Evolutionary conservation across 345 rosid species (phyloP).

Genomic region (Crucihimalaya himalaica): DNA sequence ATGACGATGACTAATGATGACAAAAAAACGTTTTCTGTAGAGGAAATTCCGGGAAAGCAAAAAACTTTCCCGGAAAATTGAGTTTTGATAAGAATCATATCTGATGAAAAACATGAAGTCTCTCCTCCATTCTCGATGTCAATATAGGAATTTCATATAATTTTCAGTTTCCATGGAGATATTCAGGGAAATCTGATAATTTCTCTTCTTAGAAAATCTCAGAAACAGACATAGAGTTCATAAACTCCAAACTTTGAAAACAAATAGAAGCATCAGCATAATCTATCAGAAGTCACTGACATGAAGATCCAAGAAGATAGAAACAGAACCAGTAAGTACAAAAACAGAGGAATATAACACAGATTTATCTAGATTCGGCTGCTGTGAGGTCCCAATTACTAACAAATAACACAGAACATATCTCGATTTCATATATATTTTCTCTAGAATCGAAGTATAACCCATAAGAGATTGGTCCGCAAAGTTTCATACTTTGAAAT

Average conservation of each 20-base stretch:
- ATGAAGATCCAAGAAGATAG: conserved; percentile 31
- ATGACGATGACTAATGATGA: conserved; percentile 6
- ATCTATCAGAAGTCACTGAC: conserved; percentile 11
- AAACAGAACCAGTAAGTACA: background rate
- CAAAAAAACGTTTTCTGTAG: background rate
- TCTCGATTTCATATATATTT: background rate
- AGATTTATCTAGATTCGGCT: conserved; percentile 29
- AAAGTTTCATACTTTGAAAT: conserved; percentile 20
- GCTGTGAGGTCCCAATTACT: conserved; percentile 2
- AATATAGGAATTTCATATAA: no score
- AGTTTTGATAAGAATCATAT: conserved; percentile 8
- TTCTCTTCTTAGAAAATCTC: background rate
- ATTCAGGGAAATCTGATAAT: background rate
- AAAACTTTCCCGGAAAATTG: background rate
- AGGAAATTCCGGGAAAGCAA: conserved; percentile 18
- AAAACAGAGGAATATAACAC: conserved; percentile 31
- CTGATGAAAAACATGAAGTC: conserved; percentile 15
- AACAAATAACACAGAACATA: conserved; percentile 9
- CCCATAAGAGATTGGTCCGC: conserved; percentile 10
- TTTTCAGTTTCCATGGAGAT: no score
- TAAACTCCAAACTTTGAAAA: background rate
- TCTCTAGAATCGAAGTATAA: background rate
- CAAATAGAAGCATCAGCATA: background rate
- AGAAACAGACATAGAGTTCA: conserved; percentile 5
- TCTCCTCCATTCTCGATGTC: background rate